Percentiles rank a stretch among this genome's conserved stretches.
Evolutionary conservation across 2,329 filamentous ascomycete genomes (phyloP).

Genomic region (Lachnellula suecica): DNA sequence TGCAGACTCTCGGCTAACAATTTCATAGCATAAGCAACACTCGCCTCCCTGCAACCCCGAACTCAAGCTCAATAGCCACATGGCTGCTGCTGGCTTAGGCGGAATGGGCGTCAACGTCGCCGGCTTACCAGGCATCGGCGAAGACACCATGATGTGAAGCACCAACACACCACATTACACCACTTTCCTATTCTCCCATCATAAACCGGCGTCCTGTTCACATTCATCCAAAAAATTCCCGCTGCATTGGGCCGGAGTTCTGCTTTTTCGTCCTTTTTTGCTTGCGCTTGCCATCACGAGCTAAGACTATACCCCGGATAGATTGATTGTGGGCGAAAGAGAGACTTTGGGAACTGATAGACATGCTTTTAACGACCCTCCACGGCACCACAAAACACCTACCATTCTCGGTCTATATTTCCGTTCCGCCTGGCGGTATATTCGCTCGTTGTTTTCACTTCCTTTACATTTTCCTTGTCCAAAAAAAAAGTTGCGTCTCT

Average conservation of each 20-base stretch:
- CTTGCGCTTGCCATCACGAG: slow-evolving; percentile 14
- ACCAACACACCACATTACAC: no score
- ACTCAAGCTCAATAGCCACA: slow-evolving; percentile 48
- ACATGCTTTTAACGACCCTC: slow-evolving; percentile 13
- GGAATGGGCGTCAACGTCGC: slow-evolving; percentile 30
- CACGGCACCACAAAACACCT: slow-evolving; percentile 5
- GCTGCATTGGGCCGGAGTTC: slow-evolving; percentile 32
- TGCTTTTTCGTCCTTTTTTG: no score
- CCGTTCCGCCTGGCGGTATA: slow-evolving; percentile 12
- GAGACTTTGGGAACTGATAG: slow-evolving; percentile 22
- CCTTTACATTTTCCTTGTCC: neutral
- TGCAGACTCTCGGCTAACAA: slow-evolving; percentile 35
- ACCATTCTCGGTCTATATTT: slow-evolving; percentile 14
- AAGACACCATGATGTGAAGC: slow-evolving; percentile 44
- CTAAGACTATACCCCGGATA: slow-evolving; percentile 32
- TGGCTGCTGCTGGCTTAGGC: slow-evolving; percentile 31
- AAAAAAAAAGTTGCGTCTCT: neutral
- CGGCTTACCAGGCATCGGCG: slow-evolving; percentile 55
- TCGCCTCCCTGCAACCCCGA: slow-evolving; percentile 90
- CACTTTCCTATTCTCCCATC: neutral
- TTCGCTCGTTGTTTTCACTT: slow-evolving; percentile 4
- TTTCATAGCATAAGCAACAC: slow-evolving; percentile 67
- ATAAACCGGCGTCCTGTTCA: slow-evolving; percentile 17
- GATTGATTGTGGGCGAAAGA: slow-evolving; percentile 27
- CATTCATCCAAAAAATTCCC: slow-evolving; percentile 14